Conservation (phyloP, 306 rosid genomes). For the Purshia tridentata region DNA sequence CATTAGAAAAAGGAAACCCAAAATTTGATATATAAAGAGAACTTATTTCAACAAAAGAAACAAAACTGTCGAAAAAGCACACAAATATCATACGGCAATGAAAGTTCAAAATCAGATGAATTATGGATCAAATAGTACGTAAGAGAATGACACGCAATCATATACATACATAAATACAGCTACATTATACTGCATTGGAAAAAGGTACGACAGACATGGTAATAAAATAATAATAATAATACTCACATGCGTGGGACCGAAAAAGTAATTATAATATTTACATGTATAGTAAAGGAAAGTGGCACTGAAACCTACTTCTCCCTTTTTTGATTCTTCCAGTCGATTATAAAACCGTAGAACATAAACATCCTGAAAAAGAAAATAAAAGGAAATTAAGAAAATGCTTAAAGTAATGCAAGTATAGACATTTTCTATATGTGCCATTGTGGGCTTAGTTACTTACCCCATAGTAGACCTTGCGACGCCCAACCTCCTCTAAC, state of each 20-base stretch:
- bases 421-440: too few relatives aligned
- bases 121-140: neutral
- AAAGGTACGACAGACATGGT: neutral
- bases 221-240: neutral
- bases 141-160: neutral
- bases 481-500: conserved; percentile 73
- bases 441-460: neutral
- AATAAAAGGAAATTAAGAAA: neutral
- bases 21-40: neutral
- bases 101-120: neutral
- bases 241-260: neutral
- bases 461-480: conserved; percentile 65
- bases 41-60: neutral
- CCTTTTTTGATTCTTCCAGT: conserved; percentile 71
- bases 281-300: neutral
- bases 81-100: neutral
- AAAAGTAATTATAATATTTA: neutral
- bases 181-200: neutral
- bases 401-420: neutral
- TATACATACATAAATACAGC: neutral
- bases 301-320: conserved; percentile 68
- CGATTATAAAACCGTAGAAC: conserved; percentile 76
- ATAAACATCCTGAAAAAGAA: conserved; percentile 60
- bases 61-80: too few relatives aligned
- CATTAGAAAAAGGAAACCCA: neutral